Conservation (phyloP, 768 basidiomycete species). For the Lactarius vividus region DNA sequence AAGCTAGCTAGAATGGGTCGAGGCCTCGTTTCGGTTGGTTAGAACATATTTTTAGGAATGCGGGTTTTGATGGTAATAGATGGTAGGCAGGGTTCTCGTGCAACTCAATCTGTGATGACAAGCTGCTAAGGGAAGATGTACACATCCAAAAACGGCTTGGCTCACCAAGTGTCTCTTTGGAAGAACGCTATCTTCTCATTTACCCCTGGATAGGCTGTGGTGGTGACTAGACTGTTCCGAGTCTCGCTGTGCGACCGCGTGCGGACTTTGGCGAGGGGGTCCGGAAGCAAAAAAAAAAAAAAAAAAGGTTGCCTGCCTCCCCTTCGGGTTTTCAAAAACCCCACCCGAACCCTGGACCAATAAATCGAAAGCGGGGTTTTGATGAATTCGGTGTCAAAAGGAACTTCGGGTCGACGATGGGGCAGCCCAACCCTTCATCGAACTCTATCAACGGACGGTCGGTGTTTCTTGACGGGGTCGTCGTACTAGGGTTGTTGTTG, state of each 20-base stretch:
- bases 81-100: neutral
- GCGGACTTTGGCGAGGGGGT: constrained; percentile 8
- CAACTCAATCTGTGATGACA: neutral
- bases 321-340: constrained; percentile 6
- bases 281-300: constrained; percentile 14
- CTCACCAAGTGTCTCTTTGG: neutral
- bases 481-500: no score
- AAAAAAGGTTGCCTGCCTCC: neutral
- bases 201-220: neutral
- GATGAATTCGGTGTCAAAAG: neutral
- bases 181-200: neutral
- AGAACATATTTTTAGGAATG: neutral
- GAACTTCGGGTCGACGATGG: neutral
- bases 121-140: neutral
- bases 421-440: neutral
- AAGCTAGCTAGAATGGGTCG: neutral
- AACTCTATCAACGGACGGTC: neutral
- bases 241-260: neutral
- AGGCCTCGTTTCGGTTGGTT: neutral
- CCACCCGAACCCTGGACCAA: neutral
- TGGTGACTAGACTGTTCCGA: neutral
- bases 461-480: no score
- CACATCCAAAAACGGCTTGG: neutral
- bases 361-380: neutral
- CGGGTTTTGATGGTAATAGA: neutral